These are phyloP conservation scores for Histomonas meleagridis DNA, from an alignment of 208 protist species.

Conservation along the genomic window DNA sequence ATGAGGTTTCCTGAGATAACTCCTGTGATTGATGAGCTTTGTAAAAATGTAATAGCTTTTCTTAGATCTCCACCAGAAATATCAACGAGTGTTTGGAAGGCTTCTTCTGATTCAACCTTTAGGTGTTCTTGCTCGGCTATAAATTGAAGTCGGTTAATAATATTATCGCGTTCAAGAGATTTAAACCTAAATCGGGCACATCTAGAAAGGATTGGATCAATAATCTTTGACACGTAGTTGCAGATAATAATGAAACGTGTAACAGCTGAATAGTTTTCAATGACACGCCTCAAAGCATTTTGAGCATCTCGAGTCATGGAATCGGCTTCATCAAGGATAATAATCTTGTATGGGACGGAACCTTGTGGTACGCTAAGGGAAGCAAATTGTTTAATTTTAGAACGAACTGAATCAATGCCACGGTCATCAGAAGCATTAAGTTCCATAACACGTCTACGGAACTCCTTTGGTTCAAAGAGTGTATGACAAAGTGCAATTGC, in stretches of 20 bases:
- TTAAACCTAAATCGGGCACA: constrained; percentile 98
- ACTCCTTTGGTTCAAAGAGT: constrained; percentile 62
- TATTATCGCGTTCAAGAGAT: constrained; percentile 58
- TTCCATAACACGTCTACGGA: constrained; percentile 81
- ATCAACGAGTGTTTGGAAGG: not conserved
- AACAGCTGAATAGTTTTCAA: constrained; percentile 59
- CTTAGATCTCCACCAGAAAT: not conserved
- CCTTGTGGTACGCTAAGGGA: constrained; percentile 50
- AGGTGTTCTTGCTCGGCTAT: not conserved
- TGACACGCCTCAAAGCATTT: constrained; percentile 46
- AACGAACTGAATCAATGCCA: constrained; percentile 88
- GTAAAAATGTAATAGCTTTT: constrained; percentile 8
- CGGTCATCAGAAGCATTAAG: constrained; percentile 97
- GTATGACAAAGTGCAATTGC: constrained; percentile 86
- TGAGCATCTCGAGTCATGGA: constrained; percentile 91
- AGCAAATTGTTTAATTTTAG: constrained; percentile 95
- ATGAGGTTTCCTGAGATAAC: not conserved
- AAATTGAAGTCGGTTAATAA: not conserved
- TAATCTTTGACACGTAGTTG: constrained; percentile 70
- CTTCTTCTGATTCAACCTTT: not conserved
- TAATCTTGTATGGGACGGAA: constrained; percentile 82
- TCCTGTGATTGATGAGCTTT: not conserved
- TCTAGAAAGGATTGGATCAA: constrained; percentile 91
- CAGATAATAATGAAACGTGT: constrained; percentile 98
- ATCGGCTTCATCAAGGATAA: constrained; percentile 98